Percentiles rank a stretch among this genome's conserved stretches.
These are phyloP conservation scores for Leccinum subgranulosum DNA, from an alignment of 768 basidiomycete genomes.

Conservation along the genomic window DNA sequence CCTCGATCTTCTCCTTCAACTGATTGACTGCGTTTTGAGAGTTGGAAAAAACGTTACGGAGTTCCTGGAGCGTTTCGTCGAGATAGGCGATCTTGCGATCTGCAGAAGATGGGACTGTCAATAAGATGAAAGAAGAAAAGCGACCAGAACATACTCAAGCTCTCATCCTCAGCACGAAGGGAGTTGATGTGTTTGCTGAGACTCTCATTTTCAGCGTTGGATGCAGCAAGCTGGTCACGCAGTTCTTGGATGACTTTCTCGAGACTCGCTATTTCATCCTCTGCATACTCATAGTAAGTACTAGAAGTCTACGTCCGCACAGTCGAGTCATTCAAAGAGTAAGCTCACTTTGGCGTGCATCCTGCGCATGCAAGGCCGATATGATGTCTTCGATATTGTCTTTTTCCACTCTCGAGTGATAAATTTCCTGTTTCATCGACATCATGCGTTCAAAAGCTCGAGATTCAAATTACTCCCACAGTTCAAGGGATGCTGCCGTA, in stretches of 20 bases:
- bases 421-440: neutral
- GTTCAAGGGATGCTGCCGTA: neutral
- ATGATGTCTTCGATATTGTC: neutral
- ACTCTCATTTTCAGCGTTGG: neutral
- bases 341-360: neutral
- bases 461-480: too few relatives aligned
- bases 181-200: neutral
- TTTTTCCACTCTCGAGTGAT: neutral
- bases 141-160: neutral
- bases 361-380: neutral
- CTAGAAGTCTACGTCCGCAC: neutral
- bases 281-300: too few relatives aligned
- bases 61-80: neutral
- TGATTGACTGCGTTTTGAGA: neutral
- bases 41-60: neutral
- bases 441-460: neutral
- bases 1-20: neutral
- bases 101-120: neutral
- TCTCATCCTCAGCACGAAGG: neutral
- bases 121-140: neutral
- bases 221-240: neutral
- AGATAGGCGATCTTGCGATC: neutral
- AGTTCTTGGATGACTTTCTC: neutral
- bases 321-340: neutral
- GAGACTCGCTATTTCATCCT: neutral